These are phyloP conservation scores for Boletus smithii DNA, from an alignment of 1,284 basidiomycete genomes.

Conservation along the genomic window DNA sequence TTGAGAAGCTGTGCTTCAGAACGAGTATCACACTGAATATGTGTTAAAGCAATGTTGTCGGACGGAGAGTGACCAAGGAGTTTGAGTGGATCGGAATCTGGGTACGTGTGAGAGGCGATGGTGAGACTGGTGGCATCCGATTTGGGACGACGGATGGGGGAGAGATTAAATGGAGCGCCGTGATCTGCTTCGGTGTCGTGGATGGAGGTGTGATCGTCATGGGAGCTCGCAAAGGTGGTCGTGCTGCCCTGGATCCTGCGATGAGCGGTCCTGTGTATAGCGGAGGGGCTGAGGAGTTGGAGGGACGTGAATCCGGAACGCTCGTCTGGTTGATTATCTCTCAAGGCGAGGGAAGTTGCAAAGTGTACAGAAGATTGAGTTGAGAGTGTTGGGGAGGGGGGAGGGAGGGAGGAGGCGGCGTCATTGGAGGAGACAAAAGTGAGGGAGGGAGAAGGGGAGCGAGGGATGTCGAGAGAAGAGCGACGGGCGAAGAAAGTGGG, in stretches of 20 bases:
- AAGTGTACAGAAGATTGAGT: conserved; percentile 59
- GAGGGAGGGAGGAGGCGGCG: conserved; percentile 39
- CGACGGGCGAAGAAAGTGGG: conserved; percentile 12
- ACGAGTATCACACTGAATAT: neutral
- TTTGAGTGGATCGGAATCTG: conserved; percentile 30
- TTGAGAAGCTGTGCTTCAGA: conserved; percentile 9
- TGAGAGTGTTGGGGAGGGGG: conserved; percentile 73
- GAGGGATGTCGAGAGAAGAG: conserved; percentile 22
- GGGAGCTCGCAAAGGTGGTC: conserved; percentile 37
- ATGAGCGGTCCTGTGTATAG: conserved; percentile 36
- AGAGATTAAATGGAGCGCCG: conserved; percentile 8
- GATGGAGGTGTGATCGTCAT: conserved; percentile 32
- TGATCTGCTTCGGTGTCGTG: conserved; percentile 38
- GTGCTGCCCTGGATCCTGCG: conserved; percentile 46
- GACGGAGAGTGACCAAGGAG: conserved; percentile 9
- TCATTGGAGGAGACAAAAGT: conserved; percentile 39
- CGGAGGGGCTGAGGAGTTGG: conserved; percentile 47
- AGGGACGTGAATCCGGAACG: conserved; percentile 54
- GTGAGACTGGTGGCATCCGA: conserved; percentile 40
- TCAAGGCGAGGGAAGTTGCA: conserved; percentile 55
- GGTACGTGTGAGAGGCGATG: conserved; percentile 37
- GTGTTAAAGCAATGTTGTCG: neutral
- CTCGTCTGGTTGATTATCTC: conserved; percentile 70
- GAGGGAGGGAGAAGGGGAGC: conserved; percentile 36
- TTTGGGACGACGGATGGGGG: conserved; percentile 35